Base-by-base conservation (phyloP, 768 basidiomycete genomes). In the Collybia mongolica region DNA sequence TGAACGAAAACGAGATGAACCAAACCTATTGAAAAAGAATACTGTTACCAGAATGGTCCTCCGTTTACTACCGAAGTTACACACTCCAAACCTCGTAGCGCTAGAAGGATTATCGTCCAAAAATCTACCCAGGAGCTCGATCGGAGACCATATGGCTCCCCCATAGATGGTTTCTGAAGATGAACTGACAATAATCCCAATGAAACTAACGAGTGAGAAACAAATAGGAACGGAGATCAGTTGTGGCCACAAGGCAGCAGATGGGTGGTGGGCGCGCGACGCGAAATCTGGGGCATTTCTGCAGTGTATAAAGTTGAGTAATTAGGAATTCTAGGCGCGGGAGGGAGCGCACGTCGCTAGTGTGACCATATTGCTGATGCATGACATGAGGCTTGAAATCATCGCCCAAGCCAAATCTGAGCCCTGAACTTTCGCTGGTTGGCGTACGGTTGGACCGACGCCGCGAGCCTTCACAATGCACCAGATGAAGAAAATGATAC, bases 141-240 rank as follows among this genome's bases (percentile, higher is more conserved):
- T 77, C 2, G 88, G 88, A 2, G 82, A 83, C 90, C 89, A 92
- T 46, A 93, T 79, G 12, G 84, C 80, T 54, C 84, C 82, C 19
- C 86, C 88, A 58, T 86, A 92, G 55, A 92, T 85, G 12, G 82
- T 76, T 54, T 83, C 74, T 17, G 86, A 86, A 17, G 87, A 86
- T 1, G 89, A 90, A 49, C 84, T 83, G 54, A 93, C 89, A 45
- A 90, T 81, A 64, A 93, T 88, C 1, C 89, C 88, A 52, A 93
- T 72, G 67, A 93, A 86, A 59, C 83, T 84, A 58, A 89, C 84
- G 46, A 90, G 62, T 20, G 83, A 82, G 68, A 90, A 90, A 1
- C 81, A 79, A 46, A 92, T 52, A 0, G 90, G 90, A 24, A 90
- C 77, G 0, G 88, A 76, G 53, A 90, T 66, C 14, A 88, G 69